Evolutionary conservation across 2,329 filamentous ascomycete genomes (phyloP), one percentile per base, ranked within the genome.

Genomic region (Shiraia sp.): DNA sequence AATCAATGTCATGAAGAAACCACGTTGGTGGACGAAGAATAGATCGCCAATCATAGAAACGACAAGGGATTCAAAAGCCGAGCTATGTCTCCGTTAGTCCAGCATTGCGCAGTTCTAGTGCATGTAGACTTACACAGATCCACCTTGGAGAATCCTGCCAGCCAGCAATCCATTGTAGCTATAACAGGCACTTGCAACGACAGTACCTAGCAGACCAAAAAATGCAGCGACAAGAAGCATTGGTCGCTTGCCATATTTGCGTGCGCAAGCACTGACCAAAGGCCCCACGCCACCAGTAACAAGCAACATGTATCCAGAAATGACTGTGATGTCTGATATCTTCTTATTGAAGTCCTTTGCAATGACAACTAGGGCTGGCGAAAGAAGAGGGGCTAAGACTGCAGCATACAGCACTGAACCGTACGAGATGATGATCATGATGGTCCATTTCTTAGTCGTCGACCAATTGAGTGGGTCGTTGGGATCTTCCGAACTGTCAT

Each of bases 391-490:
- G 6, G 62, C 48, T 15, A 62, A 47, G 1, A 65, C 58, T 7
- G 59, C 51, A 25, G 65, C 67, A 32, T 68, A 69, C 10, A 70
- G 54, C 5, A 61, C 48, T 0, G 65, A 61, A 3, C 66, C 66
- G 23, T 60, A 66, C 6, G 53, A 53, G 23, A 68, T 55, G 34
- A 69, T 66, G 39, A 45, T 28, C 49, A 67, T 65, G 40, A 69
- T 58, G 36, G 43, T 39, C 19, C 58, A 32, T 48, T 70, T 70
- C 55, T 66, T 66, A 2, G 51, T 49, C 4, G 40, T 45, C 0
- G 64, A 48, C 62, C 63, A 69, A 24, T 69, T 69, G 2, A 69
- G 44, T 2, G 66, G 66, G 43, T 69, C 66, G 33, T 69, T 68
- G 12, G 63, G 65, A 32, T 68, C 65, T 19, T 55, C 51, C 6